Evolutionary conservation across 2,329 filamentous ascomycete genomes (phyloP).

Genomic region (Pseudocercospora pini-densiflorae): DNA sequence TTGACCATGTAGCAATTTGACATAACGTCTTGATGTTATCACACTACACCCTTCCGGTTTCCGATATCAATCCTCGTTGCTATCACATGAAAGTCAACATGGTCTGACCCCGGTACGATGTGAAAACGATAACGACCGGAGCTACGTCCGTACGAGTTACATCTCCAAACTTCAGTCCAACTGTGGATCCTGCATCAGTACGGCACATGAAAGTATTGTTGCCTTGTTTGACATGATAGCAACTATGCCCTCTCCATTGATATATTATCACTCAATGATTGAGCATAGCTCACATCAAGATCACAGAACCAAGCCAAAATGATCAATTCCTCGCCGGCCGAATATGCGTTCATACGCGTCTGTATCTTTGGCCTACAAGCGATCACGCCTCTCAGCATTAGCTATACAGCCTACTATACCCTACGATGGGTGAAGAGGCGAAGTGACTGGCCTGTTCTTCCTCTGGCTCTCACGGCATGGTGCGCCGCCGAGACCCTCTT

Average conservation of each 20-base stretch:
- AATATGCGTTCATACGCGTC: conserved; percentile 27
- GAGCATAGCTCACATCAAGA: background rate
- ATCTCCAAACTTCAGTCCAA: background rate
- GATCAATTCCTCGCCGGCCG: conserved; percentile 24
- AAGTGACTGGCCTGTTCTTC: conserved; percentile 9
- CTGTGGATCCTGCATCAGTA: background rate
- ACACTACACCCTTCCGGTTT: background rate
- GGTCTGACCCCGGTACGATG: background rate
- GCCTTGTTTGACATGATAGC: background rate
- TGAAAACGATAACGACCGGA: background rate
- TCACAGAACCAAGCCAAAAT: conserved; percentile 14
- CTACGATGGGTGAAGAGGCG: background rate
- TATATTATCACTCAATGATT: background rate
- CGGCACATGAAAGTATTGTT: background rate
- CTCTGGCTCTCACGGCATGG: conserved; percentile 15
- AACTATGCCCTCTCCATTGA: background rate
- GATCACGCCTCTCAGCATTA: conserved; percentile 18
- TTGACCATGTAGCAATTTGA: background rate
- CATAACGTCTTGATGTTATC: background rate
- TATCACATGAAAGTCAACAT: background rate
- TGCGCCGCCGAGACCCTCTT: conserved; percentile 19
- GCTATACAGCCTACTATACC: conserved; percentile 8
- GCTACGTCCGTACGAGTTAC: background rate
- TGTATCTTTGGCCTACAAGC: conserved; percentile 22
- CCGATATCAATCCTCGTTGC: background rate